phyloP scores from a whole-genome alignment of 108 stramenopile species.

The Nannochloropsis salina region DNA sequence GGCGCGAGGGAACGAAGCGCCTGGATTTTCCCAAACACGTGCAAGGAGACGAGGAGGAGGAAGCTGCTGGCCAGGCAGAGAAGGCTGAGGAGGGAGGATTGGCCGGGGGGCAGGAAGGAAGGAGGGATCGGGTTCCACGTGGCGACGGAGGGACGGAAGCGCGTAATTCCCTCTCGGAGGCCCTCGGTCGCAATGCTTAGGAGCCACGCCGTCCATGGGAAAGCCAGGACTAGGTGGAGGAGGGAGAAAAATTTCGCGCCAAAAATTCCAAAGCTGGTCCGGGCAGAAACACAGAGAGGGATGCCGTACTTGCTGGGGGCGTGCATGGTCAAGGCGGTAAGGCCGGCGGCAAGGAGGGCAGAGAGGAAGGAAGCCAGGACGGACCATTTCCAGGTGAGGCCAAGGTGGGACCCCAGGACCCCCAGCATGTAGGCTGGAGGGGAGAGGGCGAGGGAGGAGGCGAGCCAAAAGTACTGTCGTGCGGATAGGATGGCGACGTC shows the following conservation, averaged over 20 bases:
- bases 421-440: background rate
- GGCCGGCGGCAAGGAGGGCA: background rate
- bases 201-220: background rate
- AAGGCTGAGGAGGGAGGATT: slow-evolving; percentile 4
- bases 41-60: background rate
- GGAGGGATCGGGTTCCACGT: background rate
- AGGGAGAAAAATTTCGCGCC: slow-evolving; percentile 12
- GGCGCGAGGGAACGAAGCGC: background rate
- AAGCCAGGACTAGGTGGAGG: background rate
- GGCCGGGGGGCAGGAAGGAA: background rate
- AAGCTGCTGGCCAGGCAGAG: background rate
- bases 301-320: background rate
- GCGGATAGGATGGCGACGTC: too few species aligned
- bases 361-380: background rate
- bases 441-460: slow-evolving; percentile 2
- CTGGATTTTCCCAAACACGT: background rate
- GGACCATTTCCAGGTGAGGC: background rate
- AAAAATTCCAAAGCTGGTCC: background rate
- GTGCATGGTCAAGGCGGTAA: background rate
- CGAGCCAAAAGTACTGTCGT: background rate
- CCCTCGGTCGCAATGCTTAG: background rate
- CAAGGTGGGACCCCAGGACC: background rate
- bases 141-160: background rate
- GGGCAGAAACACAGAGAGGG: background rate
- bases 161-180: background rate